phyloP scores from a whole-genome alignment of 2,329 filamentous ascomycete species.

The Trichophyton schoenleinii region DNA sequence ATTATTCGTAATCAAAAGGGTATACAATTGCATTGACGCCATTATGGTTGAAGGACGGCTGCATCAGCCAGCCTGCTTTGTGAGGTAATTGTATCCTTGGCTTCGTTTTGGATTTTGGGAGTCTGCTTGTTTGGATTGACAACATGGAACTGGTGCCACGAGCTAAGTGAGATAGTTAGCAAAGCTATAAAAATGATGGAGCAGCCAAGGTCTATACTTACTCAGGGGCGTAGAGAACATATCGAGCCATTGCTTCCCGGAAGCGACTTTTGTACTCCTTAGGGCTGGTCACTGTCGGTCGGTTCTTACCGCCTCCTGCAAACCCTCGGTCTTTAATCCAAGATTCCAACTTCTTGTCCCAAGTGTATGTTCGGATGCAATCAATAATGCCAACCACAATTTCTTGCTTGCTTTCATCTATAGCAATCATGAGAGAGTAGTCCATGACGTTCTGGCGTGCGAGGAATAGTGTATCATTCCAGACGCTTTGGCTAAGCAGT shows the following conservation, averaged over 20 bases:
- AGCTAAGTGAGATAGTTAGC: conserved; percentile 5
- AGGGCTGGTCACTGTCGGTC: conserved; percentile 90
- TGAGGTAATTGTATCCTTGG: background rate
- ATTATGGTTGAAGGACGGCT: background rate
- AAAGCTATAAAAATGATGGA: background rate
- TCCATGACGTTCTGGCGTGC: conserved; percentile 97
- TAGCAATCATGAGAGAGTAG: conserved; percentile 95
- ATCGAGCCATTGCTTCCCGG: conserved; percentile 89
- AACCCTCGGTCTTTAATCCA: conserved; percentile 98
- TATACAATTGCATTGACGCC: background rate
- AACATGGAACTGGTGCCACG: conserved; percentile 14
- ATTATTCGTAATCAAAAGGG: background rate
- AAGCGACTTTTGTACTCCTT: conserved; percentile 97
- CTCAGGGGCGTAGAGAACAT: conserved; percentile 43
- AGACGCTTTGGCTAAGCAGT: conserved; percentile 77
- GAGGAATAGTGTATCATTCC: conserved; percentile 94
- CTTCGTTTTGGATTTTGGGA: background rate
- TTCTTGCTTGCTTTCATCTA: conserved; percentile 80
- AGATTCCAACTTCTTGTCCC: conserved; percentile 98
- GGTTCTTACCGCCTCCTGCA: conserved; percentile 62
- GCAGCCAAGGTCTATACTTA: conserved; percentile 18
- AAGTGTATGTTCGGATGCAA: conserved; percentile 95
- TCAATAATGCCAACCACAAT: conserved; percentile 96
- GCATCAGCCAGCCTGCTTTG: background rate
- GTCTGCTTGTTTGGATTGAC: conserved; percentile 4